phyloP scores from a whole-genome alignment of 768 basidiomycete genomes.

The Naganishia vaughanmartiniae region DNA sequence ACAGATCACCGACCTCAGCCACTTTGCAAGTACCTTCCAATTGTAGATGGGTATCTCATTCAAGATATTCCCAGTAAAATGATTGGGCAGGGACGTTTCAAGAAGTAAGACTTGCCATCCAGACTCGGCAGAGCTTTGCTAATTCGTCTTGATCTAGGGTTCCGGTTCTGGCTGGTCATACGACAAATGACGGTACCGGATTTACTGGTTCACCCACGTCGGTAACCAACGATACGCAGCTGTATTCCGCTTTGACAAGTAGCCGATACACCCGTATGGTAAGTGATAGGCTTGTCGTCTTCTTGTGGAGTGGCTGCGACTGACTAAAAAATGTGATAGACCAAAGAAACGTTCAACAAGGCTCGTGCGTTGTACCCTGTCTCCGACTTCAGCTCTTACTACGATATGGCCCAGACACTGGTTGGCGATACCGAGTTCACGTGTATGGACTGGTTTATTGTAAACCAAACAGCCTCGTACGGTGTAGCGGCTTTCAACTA shows the following conservation, averaged over 20 bases:
- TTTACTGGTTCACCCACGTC: slow-evolving; percentile 31
- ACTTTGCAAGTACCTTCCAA: slow-evolving; percentile 36
- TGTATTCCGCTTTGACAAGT: slow-evolving; percentile 30
- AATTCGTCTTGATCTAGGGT: slow-evolving; percentile 18
- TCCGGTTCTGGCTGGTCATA: slow-evolving; percentile 36
- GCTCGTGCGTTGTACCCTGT: slow-evolving; percentile 29
- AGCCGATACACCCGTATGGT: slow-evolving; percentile 32
- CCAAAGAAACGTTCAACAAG: slow-evolving; percentile 33
- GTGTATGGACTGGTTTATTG: slow-evolving; percentile 33
- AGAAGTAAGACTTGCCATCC: slow-evolving; percentile 22
- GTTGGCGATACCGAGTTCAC: slow-evolving; percentile 36
- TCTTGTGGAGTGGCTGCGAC: background rate
- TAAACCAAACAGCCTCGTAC: slow-evolving; percentile 26
- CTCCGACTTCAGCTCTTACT: slow-evolving; percentile 29
- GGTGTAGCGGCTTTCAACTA: slow-evolving; percentile 32
- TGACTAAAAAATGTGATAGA: slow-evolving; percentile 8
- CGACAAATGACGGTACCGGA: slow-evolving; percentile 35
- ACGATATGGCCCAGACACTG: slow-evolving; percentile 33
- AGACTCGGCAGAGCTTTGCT: background rate
- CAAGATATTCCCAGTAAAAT: slow-evolving; percentile 31
- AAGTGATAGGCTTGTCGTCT: background rate
- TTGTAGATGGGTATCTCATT: slow-evolving; percentile 34
- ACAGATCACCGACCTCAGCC: slow-evolving; percentile 34
- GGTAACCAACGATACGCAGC: slow-evolving; percentile 29
- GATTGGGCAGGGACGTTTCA: slow-evolving; percentile 22